phyloP scores from a whole-genome alignment of 768 basidiomycete species.

The Trametes maxima region DNA sequence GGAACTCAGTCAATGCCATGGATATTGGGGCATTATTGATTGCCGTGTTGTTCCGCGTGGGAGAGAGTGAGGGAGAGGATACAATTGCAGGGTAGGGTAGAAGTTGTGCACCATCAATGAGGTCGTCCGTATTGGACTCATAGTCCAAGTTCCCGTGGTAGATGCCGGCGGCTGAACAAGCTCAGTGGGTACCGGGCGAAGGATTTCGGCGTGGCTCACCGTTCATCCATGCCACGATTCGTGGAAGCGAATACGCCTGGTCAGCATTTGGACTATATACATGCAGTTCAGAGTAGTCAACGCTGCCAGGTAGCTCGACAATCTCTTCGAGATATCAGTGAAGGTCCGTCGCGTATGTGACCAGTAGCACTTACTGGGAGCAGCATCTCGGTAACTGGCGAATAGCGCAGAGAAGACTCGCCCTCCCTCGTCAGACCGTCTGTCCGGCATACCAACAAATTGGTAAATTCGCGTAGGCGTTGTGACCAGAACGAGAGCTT shows the following conservation, averaged over 20 bases:
- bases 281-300: slow-evolving; percentile 76
- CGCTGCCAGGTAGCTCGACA: slow-evolving; percentile 83
- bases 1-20: slow-evolving; percentile 87
- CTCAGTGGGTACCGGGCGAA: neutral
- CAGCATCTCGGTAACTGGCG: slow-evolving; percentile 67
- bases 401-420: slow-evolving; percentile 79
- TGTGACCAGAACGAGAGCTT: slow-evolving; percentile 74
- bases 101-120: slow-evolving; percentile 77
- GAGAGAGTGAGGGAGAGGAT: slow-evolving; percentile 37
- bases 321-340: slow-evolving; percentile 62
- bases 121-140: slow-evolving; percentile 66
- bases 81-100: slow-evolving; percentile 66
- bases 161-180: slow-evolving; percentile 71
- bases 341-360: slow-evolving; percentile 10
- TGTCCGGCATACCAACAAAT: slow-evolving; percentile 71
- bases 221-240: slow-evolving; percentile 88
- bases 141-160: slow-evolving; percentile 84
- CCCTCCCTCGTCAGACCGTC: slow-evolving; percentile 71
- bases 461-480: slow-evolving; percentile 92
- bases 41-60: slow-evolving; percentile 26
- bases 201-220: slow-evolving; percentile 47
- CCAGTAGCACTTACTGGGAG: slow-evolving; percentile 65
- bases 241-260: slow-evolving; percentile 70
- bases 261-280: slow-evolving; percentile 74
- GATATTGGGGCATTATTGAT: slow-evolving; percentile 61